Base-by-base conservation (phyloP, 352 stramenopile genomes). In the Pythium dissotocum region DNA sequence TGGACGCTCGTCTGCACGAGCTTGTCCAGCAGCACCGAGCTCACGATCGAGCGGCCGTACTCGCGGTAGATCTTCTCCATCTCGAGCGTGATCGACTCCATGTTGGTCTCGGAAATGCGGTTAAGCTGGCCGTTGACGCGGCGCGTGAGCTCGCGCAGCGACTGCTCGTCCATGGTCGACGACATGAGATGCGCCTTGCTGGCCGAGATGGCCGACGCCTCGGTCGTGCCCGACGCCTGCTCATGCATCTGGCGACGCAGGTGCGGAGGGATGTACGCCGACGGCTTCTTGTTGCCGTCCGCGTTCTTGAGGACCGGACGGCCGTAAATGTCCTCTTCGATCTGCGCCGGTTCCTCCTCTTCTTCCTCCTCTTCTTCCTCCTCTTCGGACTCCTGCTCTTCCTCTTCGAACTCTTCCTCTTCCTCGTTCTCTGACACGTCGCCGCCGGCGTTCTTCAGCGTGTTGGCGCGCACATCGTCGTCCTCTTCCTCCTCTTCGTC, bases 41-140 rank as follows among this genome's bases (percentile, higher is more conserved):
- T 95, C 21, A 95, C 83, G 56, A 90, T 80, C 4, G 85, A 88
- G 13, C 85, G 79, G 9, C 76, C 79, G 55, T 86, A 80, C 67
- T 82, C 76, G 55, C 87, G 82, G 65, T 93, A 93, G 54, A 94
- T 87, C 51, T 83, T 87, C 63, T 95, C 87, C 67, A 95, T 81
- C 53, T 93, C 84, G n/a, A 94, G 65, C 2, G 69, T 70, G 36
- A 95, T 84, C 36, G 87, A 88, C 77, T 98, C 90, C 77, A 97
- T 94, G 65, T 97, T 97, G 61, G 79, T 84, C 75, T 97, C 92
- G 16, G 90, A 94, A 54, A 98, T 91, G 46, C 91, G 88, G 70
- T 97, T 98, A 6, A 97, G 72, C 64, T 97, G 89, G 26, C 91
- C 91, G 68, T 97, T 97, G 35, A 98, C 73, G 36, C 82, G 77